Evolutionary conservation across 805 yeast species (phyloP), one percentile per base, ranked within the genome.

Genomic region (Saturnispora gosingensis): DNA sequence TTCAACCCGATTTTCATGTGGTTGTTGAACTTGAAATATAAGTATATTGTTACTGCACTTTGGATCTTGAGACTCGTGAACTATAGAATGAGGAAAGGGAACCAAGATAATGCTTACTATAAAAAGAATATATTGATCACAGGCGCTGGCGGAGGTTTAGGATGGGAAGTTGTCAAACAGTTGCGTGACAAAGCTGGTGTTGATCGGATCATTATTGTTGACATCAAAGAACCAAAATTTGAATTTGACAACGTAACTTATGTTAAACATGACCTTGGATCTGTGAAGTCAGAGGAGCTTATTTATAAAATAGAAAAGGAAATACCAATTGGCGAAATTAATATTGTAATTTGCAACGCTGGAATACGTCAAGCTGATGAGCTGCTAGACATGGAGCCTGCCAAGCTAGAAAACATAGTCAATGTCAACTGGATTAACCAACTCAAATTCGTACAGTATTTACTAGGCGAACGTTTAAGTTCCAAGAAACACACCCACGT

Each of bases 101-200:
- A 20, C 13, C 24, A 10, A 24, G n/a, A 39, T 20, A 16, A 24
- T 18, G 25, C 43, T 16, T 28, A 46, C 39, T 40, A 22, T 35
- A 35, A 28, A 22, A 25, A 42, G 13, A 40, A 49, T 2, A 49
- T 44, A 10, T 36, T 54, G 42, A 36, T 46, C 6, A 77, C 82
- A 0, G 83, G 83, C 0, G 82, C 81, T 0, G 65, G 75, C 15
- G 57, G 61, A 32, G 82, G 83, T 0, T 61, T 78, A n/a, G 83
- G 83, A 0, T 55, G 58, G 2, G 73, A 69, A 45, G 58, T 76
- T 4, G 73, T 69, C 3, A 56, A 57, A 34, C n/a, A 44, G 32
- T 47, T 47, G 42, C 24, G 32, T 18, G 28, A 13, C 10, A 36
- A 43, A 13, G 2, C 20, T 5, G 47, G 54, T 30, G 27, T 28